A percentile compares a stretch with the other conserved stretches of the same genome.
These are phyloP conservation scores for Penicillium sp. DNA, from an alignment of 2,329 filamentous ascomycete species.

Conservation along the genomic window DNA sequence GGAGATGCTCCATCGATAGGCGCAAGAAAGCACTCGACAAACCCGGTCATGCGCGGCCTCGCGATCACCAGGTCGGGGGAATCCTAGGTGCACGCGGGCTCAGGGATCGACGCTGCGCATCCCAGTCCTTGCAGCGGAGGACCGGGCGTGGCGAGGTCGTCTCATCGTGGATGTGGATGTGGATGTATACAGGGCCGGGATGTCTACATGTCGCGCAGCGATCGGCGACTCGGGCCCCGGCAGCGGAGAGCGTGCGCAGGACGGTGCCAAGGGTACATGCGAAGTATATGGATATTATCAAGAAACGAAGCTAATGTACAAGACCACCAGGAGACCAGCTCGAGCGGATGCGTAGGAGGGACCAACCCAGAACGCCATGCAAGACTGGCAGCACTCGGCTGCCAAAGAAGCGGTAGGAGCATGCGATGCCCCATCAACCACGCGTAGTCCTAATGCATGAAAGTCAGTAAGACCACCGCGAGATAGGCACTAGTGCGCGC, in stretches of 20 bases:
- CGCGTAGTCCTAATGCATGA: slow-evolving; percentile 7
- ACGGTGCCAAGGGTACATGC: slow-evolving; percentile 9
- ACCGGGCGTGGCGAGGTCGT: too few relatives aligned
- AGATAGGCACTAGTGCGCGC: too few relatives aligned
- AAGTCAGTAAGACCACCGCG: not conserved
- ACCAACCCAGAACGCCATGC: slow-evolving; percentile 2
- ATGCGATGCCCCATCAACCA: slow-evolving; percentile 25
- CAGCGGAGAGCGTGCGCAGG: too few relatives aligned
- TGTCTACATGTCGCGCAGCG: not conserved
- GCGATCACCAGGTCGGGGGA: slow-evolving; percentile 8
- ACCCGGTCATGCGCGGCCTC: slow-evolving; percentile 10
- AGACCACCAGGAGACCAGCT: slow-evolving; percentile 11
- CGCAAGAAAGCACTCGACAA: slow-evolving; percentile 5
- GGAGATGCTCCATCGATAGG: too few relatives aligned
- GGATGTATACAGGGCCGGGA: too few relatives aligned
- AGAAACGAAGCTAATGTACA: slow-evolving; percentile 15
- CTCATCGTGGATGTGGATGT: not conserved
- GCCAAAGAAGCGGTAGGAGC: not conserved
- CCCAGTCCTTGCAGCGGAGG: slow-evolving; percentile 6
- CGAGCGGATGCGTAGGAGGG: slow-evolving; percentile 1
- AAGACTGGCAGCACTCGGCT: slow-evolving; percentile 1
- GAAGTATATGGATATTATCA: slow-evolving; percentile 2
- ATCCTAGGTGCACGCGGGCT: slow-evolving; percentile 8
- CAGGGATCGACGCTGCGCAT: slow-evolving; percentile 12
- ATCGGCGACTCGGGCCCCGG: slow-evolving; percentile 1